These are phyloP conservation scores for Castanea sativa DNA, from an alignment of 306 rosid species.

Conservation along the genomic window DNA sequence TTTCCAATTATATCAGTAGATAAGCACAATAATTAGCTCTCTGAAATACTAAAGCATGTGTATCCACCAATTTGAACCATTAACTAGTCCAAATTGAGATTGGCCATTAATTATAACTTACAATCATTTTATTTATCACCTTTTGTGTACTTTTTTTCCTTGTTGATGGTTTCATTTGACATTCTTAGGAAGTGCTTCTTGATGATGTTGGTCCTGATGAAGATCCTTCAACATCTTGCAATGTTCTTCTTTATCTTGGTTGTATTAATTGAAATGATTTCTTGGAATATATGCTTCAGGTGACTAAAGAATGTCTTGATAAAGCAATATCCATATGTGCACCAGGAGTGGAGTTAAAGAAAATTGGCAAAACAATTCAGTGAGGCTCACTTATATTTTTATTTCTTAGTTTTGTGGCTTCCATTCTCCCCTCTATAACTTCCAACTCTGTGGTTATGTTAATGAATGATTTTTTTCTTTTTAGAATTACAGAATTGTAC, in stretches of 20 bases:
- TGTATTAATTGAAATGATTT: conserved; percentile 21
- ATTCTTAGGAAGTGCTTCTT: neutral
- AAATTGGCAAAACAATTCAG: conserved; percentile 89
- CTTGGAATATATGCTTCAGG: conserved; percentile 42
- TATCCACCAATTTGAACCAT: neutral
- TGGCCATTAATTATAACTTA: neutral
- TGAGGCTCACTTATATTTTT: conserved; percentile 38
- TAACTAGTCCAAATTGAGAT: neutral
- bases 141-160: neutral
- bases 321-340: conserved; percentile 92
- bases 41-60: neutral
- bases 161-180: neutral
- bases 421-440: neutral
- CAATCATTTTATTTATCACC: neutral
- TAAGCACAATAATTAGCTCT: neutral
- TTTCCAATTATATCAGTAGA: neutral
- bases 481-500: neutral
- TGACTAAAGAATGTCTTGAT: conserved; percentile 75
- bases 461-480: neutral
- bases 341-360: conserved; percentile 83
- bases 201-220: neutral
- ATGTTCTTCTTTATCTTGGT: conserved; percentile 4
- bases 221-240: neutral
- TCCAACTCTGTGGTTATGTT: neutral
- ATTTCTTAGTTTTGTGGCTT: conserved; percentile 6